These are phyloP conservation scores for Oryza glumipatula DNA, from an alignment of 176 grass and related monocot species.

Conservation along the genomic window DNA sequence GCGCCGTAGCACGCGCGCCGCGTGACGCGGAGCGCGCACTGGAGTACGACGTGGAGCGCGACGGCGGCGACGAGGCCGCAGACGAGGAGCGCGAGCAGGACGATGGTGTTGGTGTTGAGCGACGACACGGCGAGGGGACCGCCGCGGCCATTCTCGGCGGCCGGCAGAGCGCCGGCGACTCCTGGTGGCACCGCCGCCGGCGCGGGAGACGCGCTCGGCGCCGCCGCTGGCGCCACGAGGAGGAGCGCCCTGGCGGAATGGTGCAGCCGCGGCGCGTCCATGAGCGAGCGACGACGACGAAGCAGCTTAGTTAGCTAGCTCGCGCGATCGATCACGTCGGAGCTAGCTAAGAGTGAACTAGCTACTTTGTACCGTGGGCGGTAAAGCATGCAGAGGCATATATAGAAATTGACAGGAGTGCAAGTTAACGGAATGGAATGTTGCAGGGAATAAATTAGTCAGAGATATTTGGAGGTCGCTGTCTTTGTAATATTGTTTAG, in stretches of 20 bases:
- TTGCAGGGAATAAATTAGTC: background rate
- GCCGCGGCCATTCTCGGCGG: background rate
- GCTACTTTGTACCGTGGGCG: background rate
- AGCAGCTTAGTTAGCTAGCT: background rate
- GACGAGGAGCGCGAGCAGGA: slow-evolving; percentile 55
- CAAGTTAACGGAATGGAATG: background rate
- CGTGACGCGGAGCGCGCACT: slow-evolving; percentile 40
- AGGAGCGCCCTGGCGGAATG: background rate
- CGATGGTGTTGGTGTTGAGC: slow-evolving; percentile 28
- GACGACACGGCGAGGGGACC: background rate
- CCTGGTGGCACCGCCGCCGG: background rate
- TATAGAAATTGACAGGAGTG: background rate
- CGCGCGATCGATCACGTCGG: background rate
- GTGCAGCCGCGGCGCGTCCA: slow-evolving; percentile 8
- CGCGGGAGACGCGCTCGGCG: background rate
- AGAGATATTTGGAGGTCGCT: background rate
- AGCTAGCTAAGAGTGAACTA: background rate
- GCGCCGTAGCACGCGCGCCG: slow-evolving; percentile 31
- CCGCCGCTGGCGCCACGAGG: background rate
- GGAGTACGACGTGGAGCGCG: slow-evolving; percentile 37
- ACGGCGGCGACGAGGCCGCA: slow-evolving; percentile 57
- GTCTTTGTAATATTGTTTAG: slow-evolving; percentile 4
- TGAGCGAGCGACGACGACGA: background rate
- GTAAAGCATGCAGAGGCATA: background rate
- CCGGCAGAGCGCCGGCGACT: background rate